A percentile compares a stretch with the other conserved stretches of the same genome.
Evolutionary conservation across 768 basidiomycete genomes (phyloP).

Genomic region (Boletellus ananas): DNA sequence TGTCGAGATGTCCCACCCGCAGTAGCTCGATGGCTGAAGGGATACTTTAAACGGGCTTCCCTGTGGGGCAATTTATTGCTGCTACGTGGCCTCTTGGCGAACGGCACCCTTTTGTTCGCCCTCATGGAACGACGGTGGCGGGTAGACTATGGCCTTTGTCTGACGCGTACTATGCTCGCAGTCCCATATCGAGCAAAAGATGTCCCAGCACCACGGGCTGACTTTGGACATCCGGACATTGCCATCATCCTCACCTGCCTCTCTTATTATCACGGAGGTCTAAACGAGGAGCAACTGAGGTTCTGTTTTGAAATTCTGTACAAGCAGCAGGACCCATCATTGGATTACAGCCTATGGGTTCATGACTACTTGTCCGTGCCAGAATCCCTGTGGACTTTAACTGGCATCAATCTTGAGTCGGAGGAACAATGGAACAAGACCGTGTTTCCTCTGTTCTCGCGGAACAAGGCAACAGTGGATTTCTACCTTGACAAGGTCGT

Average conservation of each 20-base stretch:
- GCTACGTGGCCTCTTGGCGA: constrained; percentile 33
- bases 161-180: constrained; percentile 16
- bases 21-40: constrained; percentile 4
- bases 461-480: constrained; percentile 27
- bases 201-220: constrained; percentile 19
- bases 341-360: constrained; percentile 19
- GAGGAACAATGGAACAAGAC: constrained; percentile 21
- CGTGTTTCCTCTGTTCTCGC: constrained; percentile 34
- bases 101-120: constrained; percentile 15
- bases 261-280: constrained; percentile 25
- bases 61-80: constrained; percentile 24
- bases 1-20: neutral
- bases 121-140: too few relatives aligned
- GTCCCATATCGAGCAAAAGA: constrained; percentile 30
- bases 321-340: constrained; percentile 15
- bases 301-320: neutral
- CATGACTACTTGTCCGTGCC: constrained; percentile 28
- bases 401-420: constrained; percentile 43
- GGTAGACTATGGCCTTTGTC: constrained; percentile 22
- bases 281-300: constrained; percentile 1
- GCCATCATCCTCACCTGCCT: constrained; percentile 11
- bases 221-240: constrained; percentile 29
- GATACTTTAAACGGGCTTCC: neutral
- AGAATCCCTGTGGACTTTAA: constrained; percentile 25
- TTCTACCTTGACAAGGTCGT: constrained; percentile 46